These are phyloP conservation scores for Claviceps pazoutovae DNA, from an alignment of 2,329 filamentous ascomycete species.

Conservation along the genomic window DNA sequence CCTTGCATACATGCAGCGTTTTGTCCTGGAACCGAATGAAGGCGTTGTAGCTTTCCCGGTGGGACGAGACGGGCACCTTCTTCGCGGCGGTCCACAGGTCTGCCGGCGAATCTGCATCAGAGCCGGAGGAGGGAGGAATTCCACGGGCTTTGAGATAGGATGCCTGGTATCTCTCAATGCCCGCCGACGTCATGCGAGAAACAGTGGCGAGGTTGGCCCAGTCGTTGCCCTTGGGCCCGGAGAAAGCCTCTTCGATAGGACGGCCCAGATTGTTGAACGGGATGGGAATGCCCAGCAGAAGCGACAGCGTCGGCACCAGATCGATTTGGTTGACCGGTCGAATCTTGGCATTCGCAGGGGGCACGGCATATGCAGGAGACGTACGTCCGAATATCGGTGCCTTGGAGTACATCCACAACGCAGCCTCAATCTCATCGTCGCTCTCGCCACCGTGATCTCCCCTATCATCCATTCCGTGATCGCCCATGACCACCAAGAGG, in stretches of 20 bases:
- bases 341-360: conserved; percentile 60
- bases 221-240: conserved; percentile 51
- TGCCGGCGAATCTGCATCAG: conserved; percentile 25
- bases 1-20: conserved; percentile 66
- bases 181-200: conserved; percentile 64
- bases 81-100: conserved; percentile 35
- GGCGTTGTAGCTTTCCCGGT: conserved; percentile 34
- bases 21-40: conserved; percentile 64
- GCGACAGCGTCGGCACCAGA: conserved; percentile 77
- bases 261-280: conserved; percentile 91
- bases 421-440: conserved; percentile 86
- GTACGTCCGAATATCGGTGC: conserved; percentile 70
- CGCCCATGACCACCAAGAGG: conserved; percentile 90
- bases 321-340: conserved; percentile 78
- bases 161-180: conserved; percentile 77
- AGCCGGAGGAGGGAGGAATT: conserved; percentile 44
- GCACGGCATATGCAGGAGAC: conserved; percentile 40
- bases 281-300: conserved; percentile 81
- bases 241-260: conserved; percentile 89
- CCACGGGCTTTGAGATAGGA: conserved; percentile 66
- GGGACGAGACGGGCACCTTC: conserved; percentile 11
- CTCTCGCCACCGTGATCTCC: conserved; percentile 98
- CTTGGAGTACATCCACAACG: conserved; percentile 97
- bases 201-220: conserved; percentile 68
- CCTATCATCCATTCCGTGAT: conserved; percentile 96